Conservation (phyloP, 768 basidiomycete species). For the Fibroporia radiculosa region DNA sequence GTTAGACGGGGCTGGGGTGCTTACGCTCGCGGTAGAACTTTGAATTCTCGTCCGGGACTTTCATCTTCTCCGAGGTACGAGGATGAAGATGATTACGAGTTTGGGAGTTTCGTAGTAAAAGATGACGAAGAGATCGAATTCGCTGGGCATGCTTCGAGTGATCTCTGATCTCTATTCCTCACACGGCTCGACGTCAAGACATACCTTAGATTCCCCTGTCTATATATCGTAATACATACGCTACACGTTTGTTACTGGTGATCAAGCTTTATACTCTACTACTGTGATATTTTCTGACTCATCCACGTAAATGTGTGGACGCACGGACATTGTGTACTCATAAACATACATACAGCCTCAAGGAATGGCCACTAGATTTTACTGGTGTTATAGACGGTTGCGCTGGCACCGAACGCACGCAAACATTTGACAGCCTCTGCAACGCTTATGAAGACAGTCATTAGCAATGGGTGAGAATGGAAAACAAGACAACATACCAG, state of each 20-base stretch:
- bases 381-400: constrained; percentile 24
- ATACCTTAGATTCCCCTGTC: no score
- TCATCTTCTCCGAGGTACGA: constrained; percentile 54
- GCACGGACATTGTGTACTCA: no score
- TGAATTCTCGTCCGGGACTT: constrained; percentile 25
- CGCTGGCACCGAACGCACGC: constrained; percentile 30
- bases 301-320: no score
- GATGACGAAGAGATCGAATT: constrained; percentile 66
- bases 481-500: constrained; percentile 32
- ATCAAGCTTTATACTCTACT: no score
- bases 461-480: neutral
- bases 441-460: constrained; percentile 19
- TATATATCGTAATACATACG: no score
- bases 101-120: constrained; percentile 76
- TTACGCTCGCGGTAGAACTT: constrained; percentile 7
- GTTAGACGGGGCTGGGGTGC: constrained; percentile 22
- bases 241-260: no score
- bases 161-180: neutral
- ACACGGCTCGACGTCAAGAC: no score
- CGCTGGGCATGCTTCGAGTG: constrained; percentile 2
- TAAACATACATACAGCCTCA: no score
- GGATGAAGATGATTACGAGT: constrained; percentile 55
- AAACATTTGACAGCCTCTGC: constrained; percentile 25
- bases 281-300: no score
- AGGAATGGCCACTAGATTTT: neutral